Evolutionary conservation across 257 asterid species (phyloP).

Genomic region (Scutellaria barbata): DNA sequence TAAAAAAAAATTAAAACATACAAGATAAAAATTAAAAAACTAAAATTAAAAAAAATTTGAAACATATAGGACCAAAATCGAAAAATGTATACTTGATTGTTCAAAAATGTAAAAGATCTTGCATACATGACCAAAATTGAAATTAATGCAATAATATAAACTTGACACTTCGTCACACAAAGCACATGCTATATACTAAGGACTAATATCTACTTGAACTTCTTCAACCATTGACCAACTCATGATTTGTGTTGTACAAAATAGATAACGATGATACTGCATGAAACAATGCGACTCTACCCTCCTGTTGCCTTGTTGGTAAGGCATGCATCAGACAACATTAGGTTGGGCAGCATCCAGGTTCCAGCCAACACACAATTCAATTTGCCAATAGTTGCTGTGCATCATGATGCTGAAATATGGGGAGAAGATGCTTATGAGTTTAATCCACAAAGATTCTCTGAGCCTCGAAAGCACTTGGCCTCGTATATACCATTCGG

Average conservation of each 20-base stretch:
- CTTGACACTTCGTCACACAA: too few species aligned
- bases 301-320: slow-evolving; percentile 46
- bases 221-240: not conserved
- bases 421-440: slow-evolving; percentile 60
- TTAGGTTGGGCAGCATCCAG: slow-evolving; percentile 48
- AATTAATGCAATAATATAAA: too few species aligned
- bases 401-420: slow-evolving; percentile 51
- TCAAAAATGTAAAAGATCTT: too few species aligned
- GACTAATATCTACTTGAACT: too few species aligned
- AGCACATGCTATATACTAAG: too few species aligned
- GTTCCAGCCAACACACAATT: slow-evolving; percentile 58
- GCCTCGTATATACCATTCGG: slow-evolving; percentile 61
- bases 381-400: slow-evolving; percentile 48
- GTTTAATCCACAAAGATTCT: slow-evolving; percentile 55
- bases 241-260: not conserved
- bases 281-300: slow-evolving; percentile 57
- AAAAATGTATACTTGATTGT: too few species aligned
- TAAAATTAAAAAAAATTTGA: too few species aligned
- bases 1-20: too few species aligned
- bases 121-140: too few species aligned
- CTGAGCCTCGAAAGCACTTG: slow-evolving; percentile 46
- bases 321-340: slow-evolving; percentile 48
- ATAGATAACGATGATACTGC: slow-evolving; percentile 54
- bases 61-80: too few species aligned
- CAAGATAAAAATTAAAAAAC: too few species aligned